Base-by-base conservation (phyloP, 345 rosid genomes). In the Eucalyptus microcorys region DNA sequence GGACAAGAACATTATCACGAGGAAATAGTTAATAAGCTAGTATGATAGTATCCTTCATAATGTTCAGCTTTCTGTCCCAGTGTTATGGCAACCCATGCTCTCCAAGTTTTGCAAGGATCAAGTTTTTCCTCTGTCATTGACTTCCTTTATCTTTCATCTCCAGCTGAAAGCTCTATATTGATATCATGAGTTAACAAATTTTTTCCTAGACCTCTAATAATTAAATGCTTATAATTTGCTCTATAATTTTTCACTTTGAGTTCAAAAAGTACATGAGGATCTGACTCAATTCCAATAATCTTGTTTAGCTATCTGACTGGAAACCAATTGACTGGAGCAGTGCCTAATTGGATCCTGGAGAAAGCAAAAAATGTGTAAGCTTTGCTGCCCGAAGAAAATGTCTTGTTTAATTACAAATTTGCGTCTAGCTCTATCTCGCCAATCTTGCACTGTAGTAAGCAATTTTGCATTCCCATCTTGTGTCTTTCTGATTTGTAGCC, bases 281-380 rank as follows among this genome's bases (percentile, higher is more conserved):
- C 76, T 66, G 22, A 85, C 87, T 85, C 40, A 3, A 27, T 24
- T 24, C 4, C 2, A 37, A 24, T 26, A 16, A 50, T 88, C 43
- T 81, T 80, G 50, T 83, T 43, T 21, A 89, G 94, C 71, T 92
- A 90, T 80, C 87, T 92, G 7, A 94, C 94, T 49, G 89, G 91
- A 87, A 94, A 94, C 85, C 68, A 86, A 88, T 90, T 94, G 17
- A 91, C 40, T 26, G 94, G 95, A 87, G 5, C 11, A 3, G 83
- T 92, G 21, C 95, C 93, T 80, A 3, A 1, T 40, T 89, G 93
- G 93, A 52, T 92, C 21, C 64, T 89, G 57, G 9, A 21, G 5
- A 15, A 27, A 48, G 89, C 68, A 85, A 4, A 87, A 0, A 50
- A 10, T 7, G 22, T 79, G 92, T 92, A 86, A 89, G 86, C 10